Conservation (phyloP, 148 eudicot genomes). For the Bassia scoparia region DNA sequence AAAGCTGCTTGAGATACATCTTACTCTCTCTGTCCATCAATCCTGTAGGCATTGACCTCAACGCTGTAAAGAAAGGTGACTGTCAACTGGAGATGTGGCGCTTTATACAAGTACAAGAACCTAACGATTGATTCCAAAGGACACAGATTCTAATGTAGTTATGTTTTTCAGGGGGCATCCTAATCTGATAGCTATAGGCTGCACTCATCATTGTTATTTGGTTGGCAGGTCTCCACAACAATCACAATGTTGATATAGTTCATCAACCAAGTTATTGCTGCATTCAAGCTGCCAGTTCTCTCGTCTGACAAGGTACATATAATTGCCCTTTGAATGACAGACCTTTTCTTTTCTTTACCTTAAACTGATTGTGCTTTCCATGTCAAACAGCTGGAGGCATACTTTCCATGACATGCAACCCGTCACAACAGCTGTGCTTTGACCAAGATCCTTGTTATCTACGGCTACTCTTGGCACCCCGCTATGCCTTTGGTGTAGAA, state of each 20-base stretch:
- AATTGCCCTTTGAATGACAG: background rate
- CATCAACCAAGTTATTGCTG: conserved; percentile 84
- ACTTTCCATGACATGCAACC: conserved; percentile 89
- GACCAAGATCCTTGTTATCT: conserved; percentile 63
- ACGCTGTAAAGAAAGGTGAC: conserved; percentile 91
- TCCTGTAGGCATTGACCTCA: conserved; percentile 64
- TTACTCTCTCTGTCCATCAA: background rate
- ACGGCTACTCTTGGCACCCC: conserved; percentile 91
- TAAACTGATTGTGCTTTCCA: background rate
- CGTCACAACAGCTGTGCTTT: conserved; percentile 70
- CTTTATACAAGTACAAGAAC: conserved; percentile 69
- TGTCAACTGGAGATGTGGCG: conserved; percentile 84
- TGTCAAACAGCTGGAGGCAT: conserved; percentile 64
- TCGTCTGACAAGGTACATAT: conserved; percentile 80
- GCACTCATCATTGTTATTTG: conserved; percentile 14
- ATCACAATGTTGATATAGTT: conserved; percentile 53
- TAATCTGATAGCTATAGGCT: background rate
- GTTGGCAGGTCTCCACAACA: conserved; percentile 69
- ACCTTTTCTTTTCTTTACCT: background rate
- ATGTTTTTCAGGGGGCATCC: background rate
- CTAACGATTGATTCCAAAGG: conserved; percentile 67
- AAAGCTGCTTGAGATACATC: background rate
- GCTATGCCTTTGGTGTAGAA: conserved; percentile 86
- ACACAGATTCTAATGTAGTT: conserved; percentile 77
- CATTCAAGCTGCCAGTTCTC: conserved; percentile 68